A percentile compares a stretch with the other conserved stretches of the same genome.
phyloP scores from a whole-genome alignment of 495 filamentous ascomycete genomes.

The Neurospora tetrasperma region DNA sequence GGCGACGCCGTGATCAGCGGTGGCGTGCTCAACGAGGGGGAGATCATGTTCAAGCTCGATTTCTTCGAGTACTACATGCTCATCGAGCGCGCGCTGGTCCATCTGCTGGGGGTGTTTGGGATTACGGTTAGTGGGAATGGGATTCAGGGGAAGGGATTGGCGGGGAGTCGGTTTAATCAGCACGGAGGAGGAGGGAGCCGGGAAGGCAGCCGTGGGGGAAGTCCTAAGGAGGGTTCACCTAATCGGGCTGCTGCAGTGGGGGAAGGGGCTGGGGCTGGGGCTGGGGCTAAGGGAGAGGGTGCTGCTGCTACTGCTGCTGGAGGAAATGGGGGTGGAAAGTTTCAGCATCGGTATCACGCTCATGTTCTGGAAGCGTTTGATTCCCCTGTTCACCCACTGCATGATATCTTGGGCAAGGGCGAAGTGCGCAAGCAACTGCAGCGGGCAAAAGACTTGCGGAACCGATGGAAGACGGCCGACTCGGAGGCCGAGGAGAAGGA shows the following conservation, averaged over 20 bases:
- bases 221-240: neutral
- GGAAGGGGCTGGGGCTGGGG: neutral
- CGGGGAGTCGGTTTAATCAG: slow-evolving; percentile 1
- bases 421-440: slow-evolving; percentile 39
- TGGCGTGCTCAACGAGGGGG: slow-evolving; percentile 25
- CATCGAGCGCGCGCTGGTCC: slow-evolving; percentile 53
- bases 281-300: neutral
- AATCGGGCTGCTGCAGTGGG: neutral
- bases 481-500: slow-evolving; percentile 14
- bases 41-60: slow-evolving; percentile 61
- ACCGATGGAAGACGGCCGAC: slow-evolving; percentile 56
- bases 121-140: slow-evolving; percentile 31
- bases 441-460: slow-evolving; percentile 53
- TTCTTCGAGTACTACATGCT: slow-evolving; percentile 63
- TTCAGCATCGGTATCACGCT: slow-evolving; percentile 48
- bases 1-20: slow-evolving; percentile 4
- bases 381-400: slow-evolving; percentile 38
- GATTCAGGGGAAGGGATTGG: neutral
- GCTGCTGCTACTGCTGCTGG: neutral
- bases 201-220: slow-evolving; percentile 5
- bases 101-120: slow-evolving; percentile 47
- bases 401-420: slow-evolving; percentile 37
- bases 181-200: too few species aligned
- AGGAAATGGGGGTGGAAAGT: neutral
- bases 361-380: slow-evolving; percentile 51